Percentiles rank a stretch among this genome's conserved stretches.
phyloP scores from a whole-genome alignment of 2,329 filamentous ascomycete species.

The Penicillium sp. region DNA sequence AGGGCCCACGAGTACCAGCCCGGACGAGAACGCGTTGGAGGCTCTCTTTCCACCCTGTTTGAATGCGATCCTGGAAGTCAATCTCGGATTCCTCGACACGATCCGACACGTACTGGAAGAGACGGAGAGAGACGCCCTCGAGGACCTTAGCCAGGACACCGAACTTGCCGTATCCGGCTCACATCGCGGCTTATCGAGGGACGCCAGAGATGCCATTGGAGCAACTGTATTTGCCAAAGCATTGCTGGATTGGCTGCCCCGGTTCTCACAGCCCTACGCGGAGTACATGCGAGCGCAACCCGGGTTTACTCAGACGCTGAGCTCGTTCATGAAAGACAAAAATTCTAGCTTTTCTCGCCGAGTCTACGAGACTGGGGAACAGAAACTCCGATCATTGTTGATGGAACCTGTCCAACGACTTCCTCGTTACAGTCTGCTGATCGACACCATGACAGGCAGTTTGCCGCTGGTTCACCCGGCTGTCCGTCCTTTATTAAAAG shows the following conservation, averaged over 20 bases:
- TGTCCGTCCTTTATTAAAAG: conserved; percentile 78
- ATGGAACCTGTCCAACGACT: conserved; percentile 96
- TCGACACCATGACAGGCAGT: conserved; percentile 89
- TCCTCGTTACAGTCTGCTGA: conserved; percentile 91
- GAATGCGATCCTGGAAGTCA: conserved; percentile 77
- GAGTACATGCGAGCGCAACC: conserved; percentile 92
- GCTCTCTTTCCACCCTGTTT: conserved; percentile 80
- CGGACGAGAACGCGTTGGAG: conserved; percentile 70
- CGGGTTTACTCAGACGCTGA: conserved; percentile 79
- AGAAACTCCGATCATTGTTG: conserved; percentile 83
- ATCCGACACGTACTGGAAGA: conserved; percentile 77
- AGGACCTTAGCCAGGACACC: conserved; percentile 68
- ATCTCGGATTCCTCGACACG: conserved; percentile 76
- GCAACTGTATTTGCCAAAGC: conserved; percentile 75
- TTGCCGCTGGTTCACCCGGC: conserved; percentile 85
- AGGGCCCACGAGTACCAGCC: conserved; percentile 65
- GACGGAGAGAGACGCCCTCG: conserved; percentile 76
- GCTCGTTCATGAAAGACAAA: conserved; percentile 71
- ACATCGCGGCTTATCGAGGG: conserved; percentile 49
- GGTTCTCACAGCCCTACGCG: conserved; percentile 86
- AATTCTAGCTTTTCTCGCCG: conserved; percentile 81
- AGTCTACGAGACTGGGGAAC: conserved; percentile 82
- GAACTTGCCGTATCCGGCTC: conserved; percentile 50
- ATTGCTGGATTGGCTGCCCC: conserved; percentile 88
- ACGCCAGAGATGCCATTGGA: conserved; percentile 71